These are phyloP conservation scores for Phytophthora citricola DNA, from an alignment of 352 stramenopile species.

Conservation along the genomic window DNA sequence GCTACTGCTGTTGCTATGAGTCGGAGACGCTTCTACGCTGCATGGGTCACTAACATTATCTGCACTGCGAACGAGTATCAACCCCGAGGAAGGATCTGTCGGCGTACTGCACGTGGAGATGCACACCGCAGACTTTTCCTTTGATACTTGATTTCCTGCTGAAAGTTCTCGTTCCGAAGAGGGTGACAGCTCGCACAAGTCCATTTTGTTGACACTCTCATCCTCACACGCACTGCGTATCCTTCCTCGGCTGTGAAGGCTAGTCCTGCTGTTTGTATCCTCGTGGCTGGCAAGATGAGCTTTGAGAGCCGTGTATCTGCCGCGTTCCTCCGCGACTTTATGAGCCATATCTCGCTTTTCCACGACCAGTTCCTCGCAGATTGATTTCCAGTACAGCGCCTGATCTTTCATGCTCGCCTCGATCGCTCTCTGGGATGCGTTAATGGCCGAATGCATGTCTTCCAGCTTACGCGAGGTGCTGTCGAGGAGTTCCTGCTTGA, in stretches of 20 bases:
- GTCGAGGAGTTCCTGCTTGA: conserved; percentile 41
- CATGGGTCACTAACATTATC: conserved; percentile 14
- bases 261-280: neutral
- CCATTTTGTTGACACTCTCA: conserved; percentile 1
- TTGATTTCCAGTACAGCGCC: conserved; percentile 47
- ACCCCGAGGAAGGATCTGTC: conserved; percentile 7
- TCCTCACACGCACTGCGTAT: conserved; percentile 2
- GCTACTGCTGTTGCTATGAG: conserved; percentile 24
- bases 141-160: conserved; percentile 10
- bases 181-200: conserved; percentile 13
- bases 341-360: conserved; percentile 54
- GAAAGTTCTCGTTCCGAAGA: neutral
- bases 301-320: conserved; percentile 51
- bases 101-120: conserved; percentile 15
- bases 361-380: conserved; percentile 51
- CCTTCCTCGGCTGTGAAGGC: neutral
- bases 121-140: conserved; percentile 8
- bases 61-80: conserved; percentile 6
- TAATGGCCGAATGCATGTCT: conserved; percentile 30
- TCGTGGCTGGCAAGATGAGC: conserved; percentile 42
- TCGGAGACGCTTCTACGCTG: conserved; percentile 21
- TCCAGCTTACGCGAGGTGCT: conserved; percentile 38
- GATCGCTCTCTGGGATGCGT: conserved; percentile 32
- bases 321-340: conserved; percentile 55
- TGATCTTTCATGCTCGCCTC: conserved; percentile 49